Evolutionary conservation across 768 basidiomycete genomes (phyloP).

Genomic region (Coprinopsis sp.): DNA sequence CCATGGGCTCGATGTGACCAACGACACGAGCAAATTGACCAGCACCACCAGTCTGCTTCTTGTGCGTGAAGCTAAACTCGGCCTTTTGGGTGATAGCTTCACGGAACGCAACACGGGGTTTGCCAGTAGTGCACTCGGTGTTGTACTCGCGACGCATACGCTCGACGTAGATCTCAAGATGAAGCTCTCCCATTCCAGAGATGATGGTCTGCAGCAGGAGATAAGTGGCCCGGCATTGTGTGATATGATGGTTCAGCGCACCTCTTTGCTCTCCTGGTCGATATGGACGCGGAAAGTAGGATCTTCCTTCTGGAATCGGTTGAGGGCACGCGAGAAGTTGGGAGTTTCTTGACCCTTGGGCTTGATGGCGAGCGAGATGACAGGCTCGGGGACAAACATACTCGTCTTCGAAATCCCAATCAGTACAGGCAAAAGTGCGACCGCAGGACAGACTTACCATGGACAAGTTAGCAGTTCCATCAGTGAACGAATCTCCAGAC

Average conservation of each 20-base stretch:
- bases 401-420: constrained; percentile 57
- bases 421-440: not conserved
- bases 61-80: constrained; percentile 88
- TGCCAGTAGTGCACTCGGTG: constrained; percentile 88
- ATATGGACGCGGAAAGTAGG: constrained; percentile 98
- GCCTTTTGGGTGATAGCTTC: constrained; percentile 86
- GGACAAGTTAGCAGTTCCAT: constrained; percentile 81
- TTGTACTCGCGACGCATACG: constrained; percentile 98
- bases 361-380: constrained; percentile 93
- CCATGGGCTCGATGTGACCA: constrained; percentile 90
- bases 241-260: constrained; percentile 24
- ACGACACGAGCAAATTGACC: constrained; percentile 95
- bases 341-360: constrained; percentile 90
- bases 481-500: constrained; percentile 96
- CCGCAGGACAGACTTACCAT: constrained; percentile 60
- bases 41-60: constrained; percentile 97
- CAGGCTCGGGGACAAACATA: constrained; percentile 98
- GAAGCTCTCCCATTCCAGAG: constrained; percentile 98
- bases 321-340: constrained; percentile 93
- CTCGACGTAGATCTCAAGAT: constrained; percentile 98
- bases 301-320: constrained; percentile 98
- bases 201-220: constrained; percentile 75
- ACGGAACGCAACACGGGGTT: constrained; percentile 94
- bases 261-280: constrained; percentile 92
- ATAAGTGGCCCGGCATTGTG: not conserved